Conservation (phyloP, 305 asterid genomes). For the Fraxinus platypoda region DNA sequence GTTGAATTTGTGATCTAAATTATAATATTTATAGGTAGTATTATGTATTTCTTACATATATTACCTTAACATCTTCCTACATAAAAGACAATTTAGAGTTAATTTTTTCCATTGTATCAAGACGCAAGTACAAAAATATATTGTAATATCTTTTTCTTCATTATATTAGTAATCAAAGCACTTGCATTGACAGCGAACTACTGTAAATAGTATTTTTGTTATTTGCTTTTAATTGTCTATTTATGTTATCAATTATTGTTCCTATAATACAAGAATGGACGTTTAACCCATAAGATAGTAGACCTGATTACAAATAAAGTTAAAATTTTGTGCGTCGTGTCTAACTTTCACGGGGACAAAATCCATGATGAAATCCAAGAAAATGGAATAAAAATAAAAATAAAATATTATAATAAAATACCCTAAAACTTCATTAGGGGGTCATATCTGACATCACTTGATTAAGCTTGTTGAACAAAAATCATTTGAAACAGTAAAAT, state of each 20-base stretch:
- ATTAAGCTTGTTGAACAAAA: neutral
- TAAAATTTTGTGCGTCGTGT: neutral
- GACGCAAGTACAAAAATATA: neutral
- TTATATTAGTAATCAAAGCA: neutral
- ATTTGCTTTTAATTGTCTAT: neutral
- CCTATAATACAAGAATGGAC: neutral
- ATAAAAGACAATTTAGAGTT: neutral
- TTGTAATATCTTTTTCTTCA: neutral
- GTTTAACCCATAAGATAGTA: neutral
- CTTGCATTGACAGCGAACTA: neutral
- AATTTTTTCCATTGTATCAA: too few relatives aligned
- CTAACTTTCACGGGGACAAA: neutral
- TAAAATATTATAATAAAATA: neutral
- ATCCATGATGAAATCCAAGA: neutral
- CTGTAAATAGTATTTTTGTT: neutral
- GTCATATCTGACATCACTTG: constrained; percentile 16
- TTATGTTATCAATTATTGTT: neutral
- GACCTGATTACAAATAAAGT: neutral
- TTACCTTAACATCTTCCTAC: neutral
- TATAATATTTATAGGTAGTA: neutral
- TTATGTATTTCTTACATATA: neutral
- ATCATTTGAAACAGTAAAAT: constrained; percentile 44
- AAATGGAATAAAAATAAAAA: neutral
- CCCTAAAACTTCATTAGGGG: neutral
- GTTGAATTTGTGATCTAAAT: neutral